Evolutionary conservation across 768 basidiomycete genomes (phyloP).

Genomic region (Rossbeevera mucosa): DNA sequence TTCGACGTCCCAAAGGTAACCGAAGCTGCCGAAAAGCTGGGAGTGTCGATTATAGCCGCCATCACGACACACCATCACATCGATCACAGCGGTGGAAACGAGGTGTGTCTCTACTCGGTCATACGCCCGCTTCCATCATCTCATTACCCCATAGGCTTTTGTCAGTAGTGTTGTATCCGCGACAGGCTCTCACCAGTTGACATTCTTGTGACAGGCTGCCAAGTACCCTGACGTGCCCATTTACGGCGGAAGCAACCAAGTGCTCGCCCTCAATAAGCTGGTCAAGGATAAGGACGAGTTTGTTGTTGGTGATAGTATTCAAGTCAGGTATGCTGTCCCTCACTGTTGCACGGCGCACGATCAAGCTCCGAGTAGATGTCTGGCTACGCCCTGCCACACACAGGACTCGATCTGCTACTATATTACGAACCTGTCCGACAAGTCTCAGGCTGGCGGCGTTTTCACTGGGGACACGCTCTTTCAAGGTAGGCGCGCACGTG

Average conservation of each 20-base stretch:
- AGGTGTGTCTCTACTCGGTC: slow-evolving; percentile 39
- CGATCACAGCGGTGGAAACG: slow-evolving; percentile 88
- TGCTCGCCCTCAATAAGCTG: slow-evolving; percentile 61
- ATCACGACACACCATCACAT: slow-evolving; percentile 92
- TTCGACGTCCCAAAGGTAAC: slow-evolving; percentile 70
- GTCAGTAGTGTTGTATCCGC: slow-evolving; percentile 19
- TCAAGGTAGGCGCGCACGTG: slow-evolving; percentile 29
- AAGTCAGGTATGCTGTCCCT: slow-evolving; percentile 46
- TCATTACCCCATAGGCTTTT: slow-evolving; percentile 21
- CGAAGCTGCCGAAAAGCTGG: slow-evolving; percentile 55
- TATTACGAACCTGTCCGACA: slow-evolving; percentile 47
- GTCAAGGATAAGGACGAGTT: slow-evolving; percentile 84
- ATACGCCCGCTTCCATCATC: slow-evolving; percentile 4
- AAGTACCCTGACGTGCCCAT: slow-evolving; percentile 45
- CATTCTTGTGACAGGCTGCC: slow-evolving; percentile 31
- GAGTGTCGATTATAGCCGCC: slow-evolving; percentile 62
- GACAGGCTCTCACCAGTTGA: not conserved
- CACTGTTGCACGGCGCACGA: not conserved
- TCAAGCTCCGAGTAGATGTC: slow-evolving; percentile 46
- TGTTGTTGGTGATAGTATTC: slow-evolving; percentile 59
- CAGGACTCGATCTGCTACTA: slow-evolving; percentile 95
- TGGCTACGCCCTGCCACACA: slow-evolving; percentile 91
- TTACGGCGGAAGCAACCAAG: slow-evolving; percentile 77
- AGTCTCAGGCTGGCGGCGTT: slow-evolving; percentile 61
- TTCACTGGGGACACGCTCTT: slow-evolving; percentile 97